These are phyloP conservation scores for Coriaria nepalensis DNA, from an alignment of 306 rosid genomes.

Conservation along the genomic window DNA sequence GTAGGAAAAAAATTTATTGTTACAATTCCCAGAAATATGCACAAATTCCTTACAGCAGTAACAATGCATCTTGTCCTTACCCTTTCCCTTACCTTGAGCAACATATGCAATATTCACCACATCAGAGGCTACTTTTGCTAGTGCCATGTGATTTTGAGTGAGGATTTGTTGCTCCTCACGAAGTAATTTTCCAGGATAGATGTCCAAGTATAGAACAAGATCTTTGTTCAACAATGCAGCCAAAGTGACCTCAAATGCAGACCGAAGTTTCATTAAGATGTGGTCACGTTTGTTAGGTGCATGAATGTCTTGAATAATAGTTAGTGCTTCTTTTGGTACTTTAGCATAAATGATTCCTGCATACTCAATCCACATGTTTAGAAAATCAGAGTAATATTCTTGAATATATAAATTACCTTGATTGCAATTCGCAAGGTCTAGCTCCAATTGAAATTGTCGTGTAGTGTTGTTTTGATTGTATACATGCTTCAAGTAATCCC, in stretches of 20 bases:
- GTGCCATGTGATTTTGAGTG: neutral
- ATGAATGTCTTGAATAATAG: neutral
- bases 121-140: too few relatives aligned
- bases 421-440: neutral
- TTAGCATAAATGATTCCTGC: neutral
- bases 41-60: conserved; percentile 2
- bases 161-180: neutral
- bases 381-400: conserved; percentile 1
- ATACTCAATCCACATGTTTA: neutral
- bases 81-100: neutral
- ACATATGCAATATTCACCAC: conserved; percentile 1
- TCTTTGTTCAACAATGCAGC: neutral
- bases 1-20: neutral
- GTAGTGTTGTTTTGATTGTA: neutral
- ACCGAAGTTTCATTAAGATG: neutral
- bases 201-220: neutral
- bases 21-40: neutral
- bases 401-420: conserved; percentile 1
- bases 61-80: neutral
- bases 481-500: neutral
- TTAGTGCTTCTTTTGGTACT: neutral
- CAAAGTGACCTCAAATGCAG: neutral
- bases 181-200: neutral
- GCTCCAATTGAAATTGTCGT: neutral
- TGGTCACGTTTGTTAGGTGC: conserved; percentile 1